Base-by-base conservation (phyloP, 2,329 filamentous ascomycete genomes). In the Cladophialophora exuberans region DNA sequence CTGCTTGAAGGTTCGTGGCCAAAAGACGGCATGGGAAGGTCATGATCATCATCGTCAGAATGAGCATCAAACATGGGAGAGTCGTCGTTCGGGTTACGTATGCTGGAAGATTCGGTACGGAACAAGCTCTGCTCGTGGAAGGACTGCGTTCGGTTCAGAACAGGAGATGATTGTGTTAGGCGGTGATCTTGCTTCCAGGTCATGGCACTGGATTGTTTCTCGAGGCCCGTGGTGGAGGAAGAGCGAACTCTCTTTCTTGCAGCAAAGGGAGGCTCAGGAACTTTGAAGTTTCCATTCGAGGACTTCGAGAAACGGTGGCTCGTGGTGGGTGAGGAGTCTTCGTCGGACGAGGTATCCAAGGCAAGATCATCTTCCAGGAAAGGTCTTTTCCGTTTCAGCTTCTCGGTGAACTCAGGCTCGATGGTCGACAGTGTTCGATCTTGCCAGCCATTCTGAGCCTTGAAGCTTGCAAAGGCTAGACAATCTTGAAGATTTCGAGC, bases 361-460 rank as follows among this genome's bases (percentile, higher is more conserved):
- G 90, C 96, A 59, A 90, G 79, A 61, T 87, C 83, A 67, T 95
- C 90, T 67, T 85, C 87, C 65, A 79, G 78, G 63, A 77, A 79
- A 62, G 78, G 78, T 65, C 88, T 83, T 74, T 87, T 88, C 64
- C 86, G 82, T 74, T 87, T 84, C 69, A 92, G 80, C 73, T 93
- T 84, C 69, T 91, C 83, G 69, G 93, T 87, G 60, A 93, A 78
- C 70, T 87, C 88, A 47, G 90, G 90, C 74, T 96, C 90, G 74
- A 96, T 90, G 59, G 81, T 86, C 70, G 91, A 89, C 67, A 95
- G 83, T 60, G 88, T 89, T 70, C 96, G 82, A 72, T 94, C 89
- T 74, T 97, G 88, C 86, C 91, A 95, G 70, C 92, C 92, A 76
- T 96, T 88, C 75, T 95, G 91, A 64, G 94, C 91, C 77, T 97